Base-by-base conservation (phyloP, 2,329 filamentous ascomycete genomes). In the Diplodia mutila region DNA sequence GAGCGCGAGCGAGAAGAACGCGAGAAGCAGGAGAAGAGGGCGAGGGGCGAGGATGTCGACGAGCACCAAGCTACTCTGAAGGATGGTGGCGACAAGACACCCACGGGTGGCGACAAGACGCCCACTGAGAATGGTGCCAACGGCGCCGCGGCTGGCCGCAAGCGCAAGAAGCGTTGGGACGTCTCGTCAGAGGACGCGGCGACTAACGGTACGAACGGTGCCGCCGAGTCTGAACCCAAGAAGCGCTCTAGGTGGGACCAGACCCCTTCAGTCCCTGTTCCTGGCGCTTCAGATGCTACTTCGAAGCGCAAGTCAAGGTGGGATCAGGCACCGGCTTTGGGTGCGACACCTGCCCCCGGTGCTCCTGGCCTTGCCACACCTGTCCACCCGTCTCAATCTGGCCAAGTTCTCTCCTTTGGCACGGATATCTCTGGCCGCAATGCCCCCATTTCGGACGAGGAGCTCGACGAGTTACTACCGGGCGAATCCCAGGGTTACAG, bases 121-220 rank as follows among this genome's bases (percentile, higher is more conserved):
- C 23, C 49, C 5, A 59, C 54, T 3, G 91, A 94, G 76, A 91
- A 90, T 70, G 85, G 84, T 52, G 91, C 94, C 65, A 85, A 87
- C 69, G 90, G 89, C 54, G 86, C 85, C 57, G 80, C 85, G 9
- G 59, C 69, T 34, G 71, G 73, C 39, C 87, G 90, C 69, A 95
- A 95, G 85, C 89, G 94, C 75, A 97, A 97, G 86, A 93, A 96
- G 85, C 89, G 95, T 79, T 99, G 95, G 95, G 94, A 97, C 79
- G 89, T 94, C 23, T 84, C 89, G n/a, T 83, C 86, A 7, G 84
- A 87, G 48, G 80, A 82, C 6, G 80, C 83, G 6, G 84, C 87
- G 46, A 83, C 85, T 25, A 75, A 81, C 18, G 80, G 84, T 55
- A 49, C 42, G n/a, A 59, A 67, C 51, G 66, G 49, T 9, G 49